Percentiles rank a stretch among this genome's conserved stretches.
phyloP scores from a whole-genome alignment of 2,329 filamentous ascomycete species.

The Venturia pyrina region DNA sequence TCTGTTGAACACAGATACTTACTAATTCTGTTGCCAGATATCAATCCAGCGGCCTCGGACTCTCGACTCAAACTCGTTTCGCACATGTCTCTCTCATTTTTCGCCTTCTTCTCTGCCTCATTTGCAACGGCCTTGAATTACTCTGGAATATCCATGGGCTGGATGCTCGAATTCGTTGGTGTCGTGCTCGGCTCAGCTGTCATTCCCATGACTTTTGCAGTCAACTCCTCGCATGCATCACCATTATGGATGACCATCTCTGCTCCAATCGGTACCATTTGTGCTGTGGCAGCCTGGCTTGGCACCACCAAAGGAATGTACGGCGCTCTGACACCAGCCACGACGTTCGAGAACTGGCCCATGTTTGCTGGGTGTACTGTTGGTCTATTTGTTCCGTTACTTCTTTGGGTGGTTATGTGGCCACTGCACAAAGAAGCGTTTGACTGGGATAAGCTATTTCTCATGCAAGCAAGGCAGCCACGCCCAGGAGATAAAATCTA shows the following conservation, averaged over 20 bases:
- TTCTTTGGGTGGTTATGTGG: slow-evolving; percentile 9
- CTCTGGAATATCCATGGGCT: slow-evolving; percentile 11
- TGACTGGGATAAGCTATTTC: slow-evolving; percentile 11
- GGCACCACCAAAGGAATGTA: slow-evolving; percentile 10
- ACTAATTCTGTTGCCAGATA: neutral
- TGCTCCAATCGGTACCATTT: slow-evolving; percentile 6
- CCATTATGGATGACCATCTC: slow-evolving; percentile 6
- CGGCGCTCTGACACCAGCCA: neutral
- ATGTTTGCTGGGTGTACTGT: slow-evolving; percentile 11
- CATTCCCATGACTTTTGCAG: slow-evolving; percentile 3
- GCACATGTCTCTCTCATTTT: slow-evolving; percentile 1
- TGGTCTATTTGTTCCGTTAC: slow-evolving; percentile 2
- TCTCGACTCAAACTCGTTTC: slow-evolving; percentile 3
- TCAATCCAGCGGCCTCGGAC: slow-evolving; percentile 4
- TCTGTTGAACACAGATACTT: neutral
- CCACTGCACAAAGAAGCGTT: slow-evolving; percentile 4
- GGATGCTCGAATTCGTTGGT: slow-evolving; percentile 11
- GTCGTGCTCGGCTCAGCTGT: slow-evolving; percentile 4
- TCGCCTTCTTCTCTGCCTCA: slow-evolving; percentile 6
- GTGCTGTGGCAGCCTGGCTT: slow-evolving; percentile 9
- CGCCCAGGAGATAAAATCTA: slow-evolving; percentile 9
- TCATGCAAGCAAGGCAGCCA: slow-evolving; percentile 9
- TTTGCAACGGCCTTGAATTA: slow-evolving; percentile 7
- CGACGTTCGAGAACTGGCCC: slow-evolving; percentile 12
- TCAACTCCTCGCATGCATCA: neutral